A percentile compares a stretch with the other conserved stretches of the same genome.
These are phyloP conservation scores for Bryum argenteum DNA, from an alignment of 225 moss, liverwort and hornwort genomes.

Conservation along the genomic window DNA sequence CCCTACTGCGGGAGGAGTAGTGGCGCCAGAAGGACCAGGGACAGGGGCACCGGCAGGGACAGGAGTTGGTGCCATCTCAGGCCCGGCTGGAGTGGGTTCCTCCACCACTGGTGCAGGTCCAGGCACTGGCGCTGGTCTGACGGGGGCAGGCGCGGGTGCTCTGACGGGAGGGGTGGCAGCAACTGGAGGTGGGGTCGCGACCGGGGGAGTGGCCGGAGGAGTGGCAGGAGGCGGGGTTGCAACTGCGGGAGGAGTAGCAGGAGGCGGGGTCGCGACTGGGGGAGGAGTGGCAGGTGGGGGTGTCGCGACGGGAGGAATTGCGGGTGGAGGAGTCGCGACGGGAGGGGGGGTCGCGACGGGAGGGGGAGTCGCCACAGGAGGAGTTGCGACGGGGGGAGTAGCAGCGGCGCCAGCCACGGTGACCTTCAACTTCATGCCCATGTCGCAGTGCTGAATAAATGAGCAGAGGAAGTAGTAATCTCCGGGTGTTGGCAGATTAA, in stretches of 20 bases:
- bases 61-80: neutral
- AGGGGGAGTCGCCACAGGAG: neutral
- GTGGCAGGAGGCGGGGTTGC: neutral
- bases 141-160: conserved; percentile 13
- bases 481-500: conserved; percentile 15
- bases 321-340: neutral
- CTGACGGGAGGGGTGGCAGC: neutral
- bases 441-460: rapidly evolving
- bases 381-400: neutral
- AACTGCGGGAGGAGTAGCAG: neutral
- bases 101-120: neutral
- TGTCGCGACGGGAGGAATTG: neutral
- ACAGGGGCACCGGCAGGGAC: neutral
- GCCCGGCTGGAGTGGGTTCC: neutral
- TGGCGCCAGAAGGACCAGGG: neutral
- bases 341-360: neutral
- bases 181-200: neutral
- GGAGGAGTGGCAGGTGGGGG: neutral
- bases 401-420: neutral
- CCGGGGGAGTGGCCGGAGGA: neutral
- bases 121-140: neutral
- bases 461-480: conserved; percentile 41
- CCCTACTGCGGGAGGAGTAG: neutral
- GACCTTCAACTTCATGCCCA: conserved; percentile 38
- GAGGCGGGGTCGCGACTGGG: neutral